Evolutionary conservation across 2,329 filamentous ascomycete species (phyloP), one percentile per base, ranked within the genome.

Genomic region (Sclerotinia subarctica): DNA sequence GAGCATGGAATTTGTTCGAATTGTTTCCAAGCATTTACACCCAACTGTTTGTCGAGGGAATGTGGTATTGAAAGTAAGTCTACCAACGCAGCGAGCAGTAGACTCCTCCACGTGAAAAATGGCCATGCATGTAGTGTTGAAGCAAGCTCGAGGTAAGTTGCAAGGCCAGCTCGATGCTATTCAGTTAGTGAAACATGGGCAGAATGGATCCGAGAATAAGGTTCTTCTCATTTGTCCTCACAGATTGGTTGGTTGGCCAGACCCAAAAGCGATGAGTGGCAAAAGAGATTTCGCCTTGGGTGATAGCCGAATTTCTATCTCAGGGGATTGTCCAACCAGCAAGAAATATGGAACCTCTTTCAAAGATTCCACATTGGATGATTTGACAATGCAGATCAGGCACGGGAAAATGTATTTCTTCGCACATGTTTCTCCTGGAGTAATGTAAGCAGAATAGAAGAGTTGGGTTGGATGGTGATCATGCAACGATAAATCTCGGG

Each of bases 231-330:
- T 29, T 21, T 32, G 35, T 19, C 44, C 24, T 51, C 29, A 49
- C 17, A 35, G 3, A 35, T 49, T 13, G 13, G 11, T 49, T 13
- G 13, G 11, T 35, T 38, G 29, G 21, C 58, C 21, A 62, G 58
- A 21, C 21, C 24, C 24, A 59, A 19, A 29, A 59, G 21, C 24
- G 42, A 60, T 47, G 57, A 47, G 57, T 60, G 58, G 58, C 58
- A 24, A 60, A 60, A 47, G 11, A 32, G 32, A 32, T 24, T 57
- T 42, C 21, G 32, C 32, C 5, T 21, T 11, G n/a, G 29, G 15
- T 51, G 42, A 49, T 49, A 62, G 35, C 58, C 58, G 58, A 51
- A 24, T 38, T 17, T 24, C 21, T 11, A 49, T n/a, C 21, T 60
- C 58, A 35, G 44, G 58, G 58, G 58, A 29, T 49, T 49, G 44